A percentile compares a stretch with the other conserved stretches of the same genome.
Evolutionary conservation across 768 basidiomycete genomes (phyloP).

Genomic region (Lepiota brunneoincarnata): DNA sequence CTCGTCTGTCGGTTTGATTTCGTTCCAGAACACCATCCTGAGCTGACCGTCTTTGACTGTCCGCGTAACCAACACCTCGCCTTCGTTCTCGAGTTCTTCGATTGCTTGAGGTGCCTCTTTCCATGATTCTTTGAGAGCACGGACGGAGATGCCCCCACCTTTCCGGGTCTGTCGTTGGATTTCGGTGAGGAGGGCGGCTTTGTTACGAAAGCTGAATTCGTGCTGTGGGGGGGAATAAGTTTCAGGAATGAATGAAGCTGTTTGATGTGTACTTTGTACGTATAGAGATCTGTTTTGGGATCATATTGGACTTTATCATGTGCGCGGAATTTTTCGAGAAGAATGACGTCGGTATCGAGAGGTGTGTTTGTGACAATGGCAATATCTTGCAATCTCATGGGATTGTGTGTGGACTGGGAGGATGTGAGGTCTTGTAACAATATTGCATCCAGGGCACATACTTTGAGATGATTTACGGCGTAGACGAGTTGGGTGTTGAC

Average conservation of each 20-base stretch:
- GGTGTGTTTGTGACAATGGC: conserved; percentile 80
- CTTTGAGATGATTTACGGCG: conserved; percentile 80
- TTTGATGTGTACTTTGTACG: conserved; percentile 66
- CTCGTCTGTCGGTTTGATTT: conserved; percentile 75
- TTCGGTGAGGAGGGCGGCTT: conserved; percentile 78
- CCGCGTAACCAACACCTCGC: conserved; percentile 63
- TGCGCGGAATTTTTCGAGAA: conserved; percentile 77
- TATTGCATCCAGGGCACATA: conserved; percentile 22
- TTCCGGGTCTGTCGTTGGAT: conserved; percentile 83
- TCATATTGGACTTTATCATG: conserved; percentile 83
- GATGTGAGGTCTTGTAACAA: not conserved
- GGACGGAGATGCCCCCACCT: conserved; percentile 82
- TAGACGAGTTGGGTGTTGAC: conserved; percentile 87
- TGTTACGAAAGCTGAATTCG: conserved; percentile 82
- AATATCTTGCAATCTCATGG: conserved; percentile 86
- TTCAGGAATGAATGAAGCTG: not conserved
- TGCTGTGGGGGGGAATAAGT: conserved; percentile 60
- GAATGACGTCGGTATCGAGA: conserved; percentile 63
- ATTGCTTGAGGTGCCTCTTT: conserved; percentile 65
- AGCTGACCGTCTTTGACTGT: conserved; percentile 80
- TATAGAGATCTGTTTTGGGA: conserved; percentile 80
- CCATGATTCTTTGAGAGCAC: conserved; percentile 88
- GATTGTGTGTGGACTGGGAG: conserved; percentile 60
- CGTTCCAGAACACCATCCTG: conserved; percentile 89
- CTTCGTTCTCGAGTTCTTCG: conserved; percentile 21